Evolutionary conservation across 495 filamentous ascomycete species (phyloP), one percentile per base, ranked within the genome.

Genomic region (Lepidopterella palustris): DNA sequence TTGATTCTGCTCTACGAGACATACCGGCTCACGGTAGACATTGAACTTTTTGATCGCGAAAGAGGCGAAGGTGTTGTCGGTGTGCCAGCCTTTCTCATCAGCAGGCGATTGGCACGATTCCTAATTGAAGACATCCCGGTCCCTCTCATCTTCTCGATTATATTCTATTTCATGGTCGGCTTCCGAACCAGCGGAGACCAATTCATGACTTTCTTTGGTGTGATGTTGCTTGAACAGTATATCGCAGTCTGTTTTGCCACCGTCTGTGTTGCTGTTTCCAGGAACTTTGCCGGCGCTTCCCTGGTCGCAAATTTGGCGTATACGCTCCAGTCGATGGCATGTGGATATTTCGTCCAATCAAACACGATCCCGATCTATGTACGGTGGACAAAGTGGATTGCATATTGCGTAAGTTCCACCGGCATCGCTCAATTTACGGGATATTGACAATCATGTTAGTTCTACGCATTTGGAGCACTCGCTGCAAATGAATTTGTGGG

Each of bases 111-210:
- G 47, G 84, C 87, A 3, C 78, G 85, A 29, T 68, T 87, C 10
- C 73, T 82, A 5, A 74, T 83, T 0, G 87, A 90, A 65, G 87
- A 90, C 68, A 53, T 89, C 20, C 81, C 82, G 5, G 84, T 87
- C 5, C 87, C 87, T 0, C 72, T 89, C 23, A 62, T 88, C 4
- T 90, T 84, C 55, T 80, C 79, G 24, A 68, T 82, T 49, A 86
- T 88, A 4, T 87, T 78, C 67, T 90, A 90, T 67, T 89, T 87
- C 68, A 88, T 89, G 84, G 81, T 81, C 32, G 87, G 86, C 35
- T 88, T 88, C 65, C 79, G 85, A 31, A 68, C 76, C 1, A 74
- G 82, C 13, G 80, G 77, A 2, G 67, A 54, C 0, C 81, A 85
- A 45, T 89, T 87, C 66, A 84, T 90, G 57, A 82, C 79, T 4